Percentiles rank a stretch among this genome's conserved stretches.
phyloP scores from a whole-genome alignment of 352 stramenopile genomes.

The Pythium phragmitis region DNA sequence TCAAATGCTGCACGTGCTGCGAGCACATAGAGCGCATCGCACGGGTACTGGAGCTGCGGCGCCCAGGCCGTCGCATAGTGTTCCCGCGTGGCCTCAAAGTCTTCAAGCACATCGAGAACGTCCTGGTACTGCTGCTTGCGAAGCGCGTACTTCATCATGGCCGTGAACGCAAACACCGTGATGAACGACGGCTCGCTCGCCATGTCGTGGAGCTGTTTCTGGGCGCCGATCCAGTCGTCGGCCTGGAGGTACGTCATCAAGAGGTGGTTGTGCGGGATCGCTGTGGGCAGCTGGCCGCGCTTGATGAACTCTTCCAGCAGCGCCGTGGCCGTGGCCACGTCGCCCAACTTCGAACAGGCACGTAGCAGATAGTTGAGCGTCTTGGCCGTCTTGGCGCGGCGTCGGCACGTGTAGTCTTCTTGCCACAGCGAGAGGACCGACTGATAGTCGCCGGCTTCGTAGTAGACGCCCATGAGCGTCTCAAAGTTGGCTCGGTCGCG shows the following conservation, averaged over 20 bases:
- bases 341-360: conserved; percentile 43
- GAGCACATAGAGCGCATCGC: conserved; percentile 65
- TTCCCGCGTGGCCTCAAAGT: conserved; percentile 56
- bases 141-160: conserved; percentile 68
- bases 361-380: conserved; percentile 79
- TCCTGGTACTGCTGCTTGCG: conserved; percentile 38
- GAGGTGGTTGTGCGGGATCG: conserved; percentile 76
- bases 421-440: conserved; percentile 57
- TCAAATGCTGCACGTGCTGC: conserved; percentile 46
- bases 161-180: conserved; percentile 74
- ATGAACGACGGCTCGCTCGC: conserved; percentile 37
- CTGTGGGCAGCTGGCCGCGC: conserved; percentile 50
- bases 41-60: conserved; percentile 63
- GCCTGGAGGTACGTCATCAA: conserved; percentile 61
- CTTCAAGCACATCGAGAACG: conserved; percentile 55
- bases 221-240: conserved; percentile 48
- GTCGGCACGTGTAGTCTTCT: conserved; percentile 53
- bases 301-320: conserved; percentile 65
- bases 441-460: conserved; percentile 51
- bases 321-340: conserved; percentile 43
- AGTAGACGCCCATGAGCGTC: conserved; percentile 72
- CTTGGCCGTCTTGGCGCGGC: conserved; percentile 71
- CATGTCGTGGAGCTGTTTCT: conserved; percentile 48
- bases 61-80: conserved; percentile 42
- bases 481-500: conserved; percentile 73